Base-by-base conservation (phyloP, 1,284 basidiomycete genomes). In the Ustilago tritici region DNA sequence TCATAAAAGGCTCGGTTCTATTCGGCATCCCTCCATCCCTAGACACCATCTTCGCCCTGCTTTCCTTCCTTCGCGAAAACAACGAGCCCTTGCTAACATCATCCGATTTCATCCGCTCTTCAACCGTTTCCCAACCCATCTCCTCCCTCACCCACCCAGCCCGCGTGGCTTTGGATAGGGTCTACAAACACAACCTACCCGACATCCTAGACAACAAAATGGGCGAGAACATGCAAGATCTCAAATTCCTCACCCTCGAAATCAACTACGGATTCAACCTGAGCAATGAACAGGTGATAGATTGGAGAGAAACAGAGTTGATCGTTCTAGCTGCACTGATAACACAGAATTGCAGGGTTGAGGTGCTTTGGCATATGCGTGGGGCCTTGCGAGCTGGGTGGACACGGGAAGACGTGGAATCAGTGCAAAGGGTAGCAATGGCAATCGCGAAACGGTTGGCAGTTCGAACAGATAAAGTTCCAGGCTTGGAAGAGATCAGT, bases 211-310 rank as follows among this genome's bases (percentile, higher is more conserved):
- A 59, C 2, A 19, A 28, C 0, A 69, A 67, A 49, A 70, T 77
- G 62, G 15, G 10, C 9, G 19, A 60, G 23, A 69, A 77, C 43
- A 77, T 73, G 66, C 46, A 55, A 15, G 75, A 77, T 40, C 55
- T 77, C 28, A 62, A 62, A n/a, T 70, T 66, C 14, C 52, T 73
- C 9, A 70, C 75, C 5, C n/a, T 77, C 35, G 41, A 77, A 36
- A 70, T 77, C 70, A 73, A 77, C 52, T 78, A 78, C 52, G 75
- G 75, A 34, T 73, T 69, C 58, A 78, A 23, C 35, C 56, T 78
- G 7, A 35, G 61, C 0, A 50, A 70, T 8, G 34, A 73, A 19
- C 2, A 12, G 3, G 54, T 73, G 34, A 54, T 78, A 17, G 55
- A 73, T 17, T 64, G 71, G 57, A 64, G 31, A 11, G 14, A 40